Evolutionary conservation across 345 rosid genomes (phyloP).

Genomic region (Rhodomyrtus tomentosa): DNA sequence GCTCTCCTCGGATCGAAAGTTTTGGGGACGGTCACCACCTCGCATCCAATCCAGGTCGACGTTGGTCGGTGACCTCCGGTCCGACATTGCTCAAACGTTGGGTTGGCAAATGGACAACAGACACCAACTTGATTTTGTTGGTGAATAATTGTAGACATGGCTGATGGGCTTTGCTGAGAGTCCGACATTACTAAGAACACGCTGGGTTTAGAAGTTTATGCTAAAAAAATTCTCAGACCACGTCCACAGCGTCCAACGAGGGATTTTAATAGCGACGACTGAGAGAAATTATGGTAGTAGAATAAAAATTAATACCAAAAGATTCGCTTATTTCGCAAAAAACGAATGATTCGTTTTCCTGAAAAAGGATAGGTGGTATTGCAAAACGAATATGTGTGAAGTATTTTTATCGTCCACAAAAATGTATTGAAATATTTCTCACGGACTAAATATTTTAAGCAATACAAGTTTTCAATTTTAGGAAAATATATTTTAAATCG

Average conservation of each 20-base stretch:
- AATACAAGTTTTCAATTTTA: no score
- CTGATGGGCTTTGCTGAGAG: neutral
- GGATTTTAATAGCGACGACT: neutral
- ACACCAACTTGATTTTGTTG: neutral
- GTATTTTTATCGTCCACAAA: neutral
- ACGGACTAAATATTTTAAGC: no score
- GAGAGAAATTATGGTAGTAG: neutral
- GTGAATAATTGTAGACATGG: neutral
- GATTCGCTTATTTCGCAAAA: neutral
- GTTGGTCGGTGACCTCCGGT: neutral
- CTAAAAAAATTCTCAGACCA: neutral
- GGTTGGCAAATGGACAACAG: neutral
- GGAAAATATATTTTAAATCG: neutral
- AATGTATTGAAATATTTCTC: rapidly evolving
- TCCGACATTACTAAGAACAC: neutral
- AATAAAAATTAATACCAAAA: neutral
- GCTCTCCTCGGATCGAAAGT: neutral
- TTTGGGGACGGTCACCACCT: neutral
- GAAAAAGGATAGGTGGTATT: neutral
- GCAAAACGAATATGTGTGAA: neutral
- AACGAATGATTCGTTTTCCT: rapidly evolving
- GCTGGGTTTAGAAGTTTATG: neutral
- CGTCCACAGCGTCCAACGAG: neutral
- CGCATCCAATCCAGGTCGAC: neutral
- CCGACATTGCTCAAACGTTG: neutral